Conservation (phyloP, 306 rosid species). For the Corylus avellana region DNA sequence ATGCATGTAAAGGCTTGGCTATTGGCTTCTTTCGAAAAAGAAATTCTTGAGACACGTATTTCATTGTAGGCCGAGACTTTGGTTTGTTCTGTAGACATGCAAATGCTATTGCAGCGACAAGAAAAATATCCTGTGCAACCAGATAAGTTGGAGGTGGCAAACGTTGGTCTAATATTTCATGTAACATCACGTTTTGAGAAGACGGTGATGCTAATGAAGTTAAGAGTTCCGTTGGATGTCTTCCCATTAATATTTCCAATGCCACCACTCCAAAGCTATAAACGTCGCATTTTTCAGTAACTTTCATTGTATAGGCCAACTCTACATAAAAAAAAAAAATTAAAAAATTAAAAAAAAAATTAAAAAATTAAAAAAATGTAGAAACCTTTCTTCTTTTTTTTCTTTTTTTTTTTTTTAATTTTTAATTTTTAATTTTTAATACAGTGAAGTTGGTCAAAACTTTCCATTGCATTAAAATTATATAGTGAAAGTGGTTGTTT, state of each 20-base stretch:
- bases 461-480: not conserved
- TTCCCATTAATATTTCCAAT: not conserved
- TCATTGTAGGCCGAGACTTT: not conserved
- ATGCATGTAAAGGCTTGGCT: not conserved
- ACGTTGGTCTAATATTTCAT: not conserved
- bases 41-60: not conserved
- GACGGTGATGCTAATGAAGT: not conserved
- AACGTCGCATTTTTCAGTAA: not conserved
- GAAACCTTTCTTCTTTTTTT: too few relatives aligned
- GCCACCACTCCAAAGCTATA: not conserved
- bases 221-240: not conserved
- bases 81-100: not conserved
- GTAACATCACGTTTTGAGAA: not conserved
- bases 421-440: too few relatives aligned
- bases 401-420: too few relatives aligned
- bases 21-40: not conserved
- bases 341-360: too few relatives aligned
- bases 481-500: not conserved
- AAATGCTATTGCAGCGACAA: not conserved
- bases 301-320: not conserved
- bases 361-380: too few relatives aligned
- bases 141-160: not conserved
- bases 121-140: not conserved
- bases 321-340: not conserved
- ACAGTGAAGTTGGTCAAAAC: not conserved